Evolutionary conservation across 441 rosid genomes (phyloP).

Genomic region (Omphalea diandra): DNA sequence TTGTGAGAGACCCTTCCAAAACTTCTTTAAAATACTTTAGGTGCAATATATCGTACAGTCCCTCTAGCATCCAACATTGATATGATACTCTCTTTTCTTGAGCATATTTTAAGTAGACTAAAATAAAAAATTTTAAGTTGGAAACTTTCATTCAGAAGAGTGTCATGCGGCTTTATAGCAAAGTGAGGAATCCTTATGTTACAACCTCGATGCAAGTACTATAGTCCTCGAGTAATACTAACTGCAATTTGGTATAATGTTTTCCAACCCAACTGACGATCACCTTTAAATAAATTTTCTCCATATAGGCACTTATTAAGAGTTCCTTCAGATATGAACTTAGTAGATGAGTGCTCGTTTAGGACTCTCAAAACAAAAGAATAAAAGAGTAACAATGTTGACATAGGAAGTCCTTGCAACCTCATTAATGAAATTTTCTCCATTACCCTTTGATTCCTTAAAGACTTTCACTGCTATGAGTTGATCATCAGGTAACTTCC

Average conservation of each 20-base stretch:
- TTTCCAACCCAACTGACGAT: neutral
- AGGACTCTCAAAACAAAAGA: no score
- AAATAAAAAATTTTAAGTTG: neutral
- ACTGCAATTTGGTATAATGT: neutral
- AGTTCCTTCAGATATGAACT: no score
- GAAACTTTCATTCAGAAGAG: neutral
- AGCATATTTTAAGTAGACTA: neutral
- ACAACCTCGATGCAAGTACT: slow-evolving; percentile 29
- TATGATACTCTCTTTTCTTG: neutral
- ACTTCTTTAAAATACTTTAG: neutral
- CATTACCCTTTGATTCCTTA: no score
- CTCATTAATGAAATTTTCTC: no score
- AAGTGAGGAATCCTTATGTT: slow-evolving; percentile 26
- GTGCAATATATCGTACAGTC: neutral
- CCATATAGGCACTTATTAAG: neutral
- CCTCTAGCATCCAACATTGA: neutral
- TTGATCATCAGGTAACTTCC: no score
- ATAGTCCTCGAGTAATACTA: slow-evolving; percentile 27
- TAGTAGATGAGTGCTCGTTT: no score
- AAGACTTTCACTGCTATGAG: no score
- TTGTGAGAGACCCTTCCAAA: neutral
- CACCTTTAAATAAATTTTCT: neutral
- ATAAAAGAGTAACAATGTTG: no score
- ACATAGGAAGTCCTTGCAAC: no score
- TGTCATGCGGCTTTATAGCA: slow-evolving; percentile 7